These are phyloP conservation scores for Hypoxylon sp. DNA, from an alignment of 2,329 filamentous ascomycete genomes.

Conservation along the genomic window DNA sequence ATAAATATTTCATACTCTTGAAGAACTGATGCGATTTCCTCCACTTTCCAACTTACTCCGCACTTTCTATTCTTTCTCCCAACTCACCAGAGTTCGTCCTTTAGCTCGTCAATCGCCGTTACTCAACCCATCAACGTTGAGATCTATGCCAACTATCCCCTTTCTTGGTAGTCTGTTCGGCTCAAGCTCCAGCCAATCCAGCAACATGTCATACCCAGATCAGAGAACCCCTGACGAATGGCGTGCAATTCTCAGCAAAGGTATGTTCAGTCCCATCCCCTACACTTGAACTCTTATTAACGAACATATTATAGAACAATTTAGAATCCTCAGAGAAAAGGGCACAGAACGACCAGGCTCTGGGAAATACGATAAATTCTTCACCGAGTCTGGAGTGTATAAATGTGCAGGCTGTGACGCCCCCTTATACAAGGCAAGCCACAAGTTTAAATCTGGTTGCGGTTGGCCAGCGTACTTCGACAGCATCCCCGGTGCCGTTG, in stretches of 20 bases:
- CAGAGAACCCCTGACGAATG: slow-evolving; percentile 87
- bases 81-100: slow-evolving; percentile 58
- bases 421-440: slow-evolving; percentile 90
- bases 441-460: slow-evolving; percentile 97
- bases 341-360: slow-evolving; percentile 87
- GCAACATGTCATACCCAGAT: slow-evolving; percentile 82
- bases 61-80: slow-evolving; percentile 63
- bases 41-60: slow-evolving; percentile 63
- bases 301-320: slow-evolving; percentile 79
- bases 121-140: slow-evolving; percentile 48
- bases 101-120: slow-evolving; percentile 48
- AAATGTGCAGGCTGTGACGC: slow-evolving; percentile 87
- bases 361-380: slow-evolving; percentile 90
- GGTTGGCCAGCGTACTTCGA: slow-evolving; percentile 99
- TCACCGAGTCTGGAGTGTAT: slow-evolving; percentile 82
- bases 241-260: slow-evolving; percentile 82
- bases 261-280: slow-evolving; percentile 49
- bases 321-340: slow-evolving; percentile 91
- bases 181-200: slow-evolving; percentile 68
- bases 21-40: slow-evolving; percentile 65
- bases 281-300: slow-evolving; percentile 37
- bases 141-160: slow-evolving; percentile 83
- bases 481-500: slow-evolving; percentile 91
- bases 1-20: slow-evolving; percentile 19
- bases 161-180: slow-evolving; percentile 84